Percentiles rank a stretch among this genome's conserved stretches.
Evolutionary conservation across 2,329 filamentous ascomycete species (phyloP).

Genomic region (Aspergillus sp.): DNA sequence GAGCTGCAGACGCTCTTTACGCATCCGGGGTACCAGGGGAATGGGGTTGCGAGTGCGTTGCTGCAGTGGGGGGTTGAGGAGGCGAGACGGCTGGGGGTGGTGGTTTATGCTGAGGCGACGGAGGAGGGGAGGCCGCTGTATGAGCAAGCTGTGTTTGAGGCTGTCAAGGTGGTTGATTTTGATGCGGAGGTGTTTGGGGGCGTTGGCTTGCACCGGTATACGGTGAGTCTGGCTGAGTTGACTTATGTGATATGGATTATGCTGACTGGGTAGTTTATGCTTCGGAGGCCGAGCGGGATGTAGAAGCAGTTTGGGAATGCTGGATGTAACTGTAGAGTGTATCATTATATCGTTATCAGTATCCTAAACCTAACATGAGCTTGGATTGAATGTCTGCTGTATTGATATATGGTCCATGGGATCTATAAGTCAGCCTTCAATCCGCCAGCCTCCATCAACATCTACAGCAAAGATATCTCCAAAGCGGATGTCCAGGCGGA

Average conservation of each 20-base stretch:
- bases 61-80: slow-evolving; percentile 2
- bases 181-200: not conserved
- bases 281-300: slow-evolving; percentile 14
- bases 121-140: slow-evolving; percentile 10
- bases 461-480: too few species aligned
- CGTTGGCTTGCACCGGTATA: not conserved
- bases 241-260: not conserved
- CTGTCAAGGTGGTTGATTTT: not conserved
- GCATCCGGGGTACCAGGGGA: slow-evolving; percentile 9
- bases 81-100: not conserved
- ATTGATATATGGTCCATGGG: too few species aligned
- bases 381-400: too few species aligned
- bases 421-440: too few species aligned
- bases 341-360: too few species aligned
- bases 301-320: too few species aligned
- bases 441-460: too few species aligned
- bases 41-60: slow-evolving; percentile 1
- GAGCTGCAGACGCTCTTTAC: slow-evolving; percentile 3
- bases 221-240: not conserved
- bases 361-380: too few species aligned
- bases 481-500: too few species aligned
- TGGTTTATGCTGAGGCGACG: slow-evolving; percentile 11
- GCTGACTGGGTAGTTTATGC: not conserved
- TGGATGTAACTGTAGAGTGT: not conserved
- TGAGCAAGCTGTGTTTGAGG: slow-evolving; percentile 19